phyloP scores from a whole-genome alignment of 305 asterid genomes.

The Rubia peregrina region DNA sequence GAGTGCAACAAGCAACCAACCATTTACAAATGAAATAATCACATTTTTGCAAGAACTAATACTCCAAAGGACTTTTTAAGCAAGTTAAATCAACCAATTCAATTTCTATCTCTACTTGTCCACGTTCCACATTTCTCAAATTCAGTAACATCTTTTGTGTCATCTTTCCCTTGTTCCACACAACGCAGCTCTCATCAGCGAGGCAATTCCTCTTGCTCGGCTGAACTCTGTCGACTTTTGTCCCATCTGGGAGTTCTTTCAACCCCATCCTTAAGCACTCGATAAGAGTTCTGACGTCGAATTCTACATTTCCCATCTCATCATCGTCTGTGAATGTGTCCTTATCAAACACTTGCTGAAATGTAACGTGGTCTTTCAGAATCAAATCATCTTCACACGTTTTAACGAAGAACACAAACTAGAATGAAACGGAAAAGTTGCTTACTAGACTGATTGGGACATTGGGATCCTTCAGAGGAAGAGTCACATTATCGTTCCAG shows the following conservation, averaged over 20 bases:
- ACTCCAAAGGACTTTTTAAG: neutral
- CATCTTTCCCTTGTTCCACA: conserved; percentile 62
- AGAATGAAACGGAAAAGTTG: neutral
- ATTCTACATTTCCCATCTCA: conserved; percentile 55
- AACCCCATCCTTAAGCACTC: conserved; percentile 50
- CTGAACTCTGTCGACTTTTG: conserved; percentile 47
- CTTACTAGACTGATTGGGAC: conserved; percentile 52
- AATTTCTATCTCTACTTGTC: conserved; percentile 54
- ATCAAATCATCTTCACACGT: neutral
- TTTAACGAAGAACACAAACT: neutral
- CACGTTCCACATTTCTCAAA: conserved; percentile 57
- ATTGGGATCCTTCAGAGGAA: conserved; percentile 46
- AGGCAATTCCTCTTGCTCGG: conserved; percentile 50
- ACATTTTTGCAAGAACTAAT: neutral
- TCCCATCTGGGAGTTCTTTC: conserved; percentile 47
- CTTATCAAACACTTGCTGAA: conserved; percentile 60
- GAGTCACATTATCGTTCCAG: conserved; percentile 74
- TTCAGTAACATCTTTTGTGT: conserved; percentile 59
- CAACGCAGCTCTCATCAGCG: conserved; percentile 45
- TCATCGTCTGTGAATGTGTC: conserved; percentile 74
- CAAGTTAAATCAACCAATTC: conserved; percentile 26
- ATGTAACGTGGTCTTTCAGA: neutral
- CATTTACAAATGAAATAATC: neutral
- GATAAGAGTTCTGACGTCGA: conserved; percentile 40
- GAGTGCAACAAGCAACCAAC: no score